These are phyloP conservation scores for Juglanconis sp. DNA, from an alignment of 2,329 filamentous ascomycete species.

Conservation along the genomic window DNA sequence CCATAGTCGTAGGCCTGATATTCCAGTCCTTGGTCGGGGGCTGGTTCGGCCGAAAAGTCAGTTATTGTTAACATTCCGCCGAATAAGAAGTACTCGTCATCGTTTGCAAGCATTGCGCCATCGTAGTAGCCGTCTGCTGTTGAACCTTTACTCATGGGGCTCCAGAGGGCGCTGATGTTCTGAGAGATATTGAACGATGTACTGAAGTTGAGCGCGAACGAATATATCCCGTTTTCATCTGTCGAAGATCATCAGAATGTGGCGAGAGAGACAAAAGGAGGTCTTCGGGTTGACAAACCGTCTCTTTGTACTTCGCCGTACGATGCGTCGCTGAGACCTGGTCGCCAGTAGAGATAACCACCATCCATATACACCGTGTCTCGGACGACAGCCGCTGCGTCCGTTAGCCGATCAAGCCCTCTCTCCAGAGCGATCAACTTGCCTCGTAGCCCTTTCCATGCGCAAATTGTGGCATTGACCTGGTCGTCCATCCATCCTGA, in stretches of 20 bases:
- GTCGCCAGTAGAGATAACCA: conserved; percentile 52
- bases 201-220: conserved; percentile 59
- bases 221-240: conserved; percentile 48
- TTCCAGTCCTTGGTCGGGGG: conserved; percentile 37
- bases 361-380: conserved; percentile 67
- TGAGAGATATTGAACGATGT: conserved; percentile 48
- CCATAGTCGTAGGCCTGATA: conserved; percentile 57
- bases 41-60: conserved; percentile 33
- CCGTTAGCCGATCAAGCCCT: conserved; percentile 21
- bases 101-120: conserved; percentile 63
- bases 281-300: conserved; percentile 34
- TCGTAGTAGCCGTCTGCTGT: conserved; percentile 55
- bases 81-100: conserved; percentile 61
- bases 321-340: conserved; percentile 44
- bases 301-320: conserved; percentile 29
- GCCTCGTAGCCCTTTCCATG: conserved; percentile 50
- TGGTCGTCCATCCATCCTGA: conserved; percentile 49
- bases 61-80: conserved; percentile 51
- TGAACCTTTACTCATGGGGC: conserved; percentile 29
- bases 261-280: neutral
- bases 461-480: conserved; percentile 57
- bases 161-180: conserved; percentile 54
- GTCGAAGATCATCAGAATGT: conserved; percentile 25
- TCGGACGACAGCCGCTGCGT: conserved; percentile 52
- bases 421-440: conserved; percentile 11